These are phyloP conservation scores for Xylariales sp. DNA, from an alignment of 2,329 filamentous ascomycete genomes.

Conservation along the genomic window DNA sequence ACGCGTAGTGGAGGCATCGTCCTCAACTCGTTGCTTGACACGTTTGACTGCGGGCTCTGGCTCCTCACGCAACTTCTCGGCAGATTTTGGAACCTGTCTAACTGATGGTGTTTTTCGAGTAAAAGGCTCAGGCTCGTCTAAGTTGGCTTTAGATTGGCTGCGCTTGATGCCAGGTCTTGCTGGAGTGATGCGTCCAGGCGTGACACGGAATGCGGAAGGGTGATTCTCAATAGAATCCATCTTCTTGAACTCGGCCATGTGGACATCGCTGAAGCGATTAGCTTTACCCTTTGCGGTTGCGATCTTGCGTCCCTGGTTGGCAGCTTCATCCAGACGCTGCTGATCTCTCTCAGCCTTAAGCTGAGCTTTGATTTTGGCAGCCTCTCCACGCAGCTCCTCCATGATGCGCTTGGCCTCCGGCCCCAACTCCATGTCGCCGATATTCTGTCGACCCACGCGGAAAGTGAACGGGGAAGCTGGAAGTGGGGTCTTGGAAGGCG, in stretches of 20 bases:
- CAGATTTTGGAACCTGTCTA: constrained; percentile 16
- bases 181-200: constrained; percentile 46
- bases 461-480: constrained; percentile 63
- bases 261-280: constrained; percentile 76
- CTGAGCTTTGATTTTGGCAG: constrained; percentile 64
- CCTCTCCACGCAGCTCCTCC: constrained; percentile 68
- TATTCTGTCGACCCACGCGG: constrained; percentile 47
- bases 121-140: constrained; percentile 54
- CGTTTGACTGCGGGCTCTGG: constrained; percentile 60
- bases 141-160: constrained; percentile 53
- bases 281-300: constrained; percentile 75
- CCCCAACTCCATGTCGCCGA: constrained; percentile 48
- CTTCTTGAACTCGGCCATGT: constrained; percentile 89
- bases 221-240: constrained; percentile 95
- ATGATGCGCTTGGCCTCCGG: constrained; percentile 57
- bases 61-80: constrained; percentile 19
- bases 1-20: constrained; percentile 65
- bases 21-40: constrained; percentile 59
- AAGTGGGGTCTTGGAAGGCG: constrained; percentile 56
- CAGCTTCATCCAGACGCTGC: constrained; percentile 41
- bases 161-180: constrained; percentile 34
- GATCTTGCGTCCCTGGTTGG: constrained; percentile 60
- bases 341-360: constrained; percentile 59
- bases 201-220: constrained; percentile 69
- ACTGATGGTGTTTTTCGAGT: constrained; percentile 22